Evolutionary conservation across 306 rosid species (phyloP).

Genomic region (Sophora flavescens): DNA sequence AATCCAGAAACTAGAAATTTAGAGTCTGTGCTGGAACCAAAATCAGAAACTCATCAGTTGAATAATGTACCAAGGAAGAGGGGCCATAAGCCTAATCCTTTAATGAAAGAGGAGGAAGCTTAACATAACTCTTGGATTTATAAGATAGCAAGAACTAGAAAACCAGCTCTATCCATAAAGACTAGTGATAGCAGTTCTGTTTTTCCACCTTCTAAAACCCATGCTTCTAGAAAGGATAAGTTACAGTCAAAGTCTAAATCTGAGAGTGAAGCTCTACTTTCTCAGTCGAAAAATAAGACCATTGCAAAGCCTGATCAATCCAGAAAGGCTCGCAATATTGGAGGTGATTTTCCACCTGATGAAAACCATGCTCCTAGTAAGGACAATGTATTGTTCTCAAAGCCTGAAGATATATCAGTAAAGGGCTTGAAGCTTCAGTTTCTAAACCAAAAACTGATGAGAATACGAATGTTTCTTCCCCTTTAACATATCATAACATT

Average conservation of each 20-base stretch:
- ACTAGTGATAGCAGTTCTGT: constrained; percentile 31
- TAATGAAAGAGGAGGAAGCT: constrained; percentile 78
- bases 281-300: constrained; percentile 21
- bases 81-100: constrained; percentile 77
- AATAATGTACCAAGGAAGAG: constrained; percentile 62
- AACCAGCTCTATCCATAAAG: constrained; percentile 47
- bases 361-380: constrained; percentile 34
- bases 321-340: background rate
- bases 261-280: constrained; percentile 31
- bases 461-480: constrained; percentile 31
- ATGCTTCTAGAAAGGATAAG: constrained; percentile 37
- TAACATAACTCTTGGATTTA: constrained; percentile 63
- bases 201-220: constrained; percentile 42
- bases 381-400: constrained; percentile 25
- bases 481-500: constrained; percentile 10
- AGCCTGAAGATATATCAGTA: constrained; percentile 18
- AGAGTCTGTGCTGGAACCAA: constrained; percentile 36
- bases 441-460: constrained; percentile 45
- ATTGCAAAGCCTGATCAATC: constrained; percentile 36
- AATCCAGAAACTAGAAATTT: constrained; percentile 44
- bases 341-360: constrained; percentile 39
- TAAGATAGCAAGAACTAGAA: constrained; percentile 42
- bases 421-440: constrained; percentile 35
- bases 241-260: constrained; percentile 37
- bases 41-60: constrained; percentile 49